These are phyloP conservation scores for Paxillus involutus DNA, from an alignment of 768 basidiomycete species.

Conservation along the genomic window DNA sequence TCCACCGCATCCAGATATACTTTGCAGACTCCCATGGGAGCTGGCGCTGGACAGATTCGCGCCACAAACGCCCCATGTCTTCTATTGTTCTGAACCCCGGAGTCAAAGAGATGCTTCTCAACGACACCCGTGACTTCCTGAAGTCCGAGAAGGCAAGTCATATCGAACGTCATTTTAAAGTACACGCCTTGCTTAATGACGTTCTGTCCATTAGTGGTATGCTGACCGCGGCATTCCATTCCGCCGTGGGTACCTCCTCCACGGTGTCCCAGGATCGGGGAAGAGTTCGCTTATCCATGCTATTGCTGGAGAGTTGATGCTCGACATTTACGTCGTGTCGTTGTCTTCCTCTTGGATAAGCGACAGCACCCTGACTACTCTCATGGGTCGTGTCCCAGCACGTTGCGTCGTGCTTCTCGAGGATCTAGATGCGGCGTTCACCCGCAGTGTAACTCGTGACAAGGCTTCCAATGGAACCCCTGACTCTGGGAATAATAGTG, in stretches of 20 bases:
- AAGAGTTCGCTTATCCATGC: conserved; percentile 87
- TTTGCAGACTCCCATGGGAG: conserved; percentile 86
- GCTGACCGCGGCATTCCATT: conserved; percentile 92
- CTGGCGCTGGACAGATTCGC: conserved; percentile 86
- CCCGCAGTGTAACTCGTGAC: conserved; percentile 69
- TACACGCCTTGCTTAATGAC: not conserved
- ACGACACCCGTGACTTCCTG: conserved; percentile 81
- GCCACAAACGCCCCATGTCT: conserved; percentile 86
- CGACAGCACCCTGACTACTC: conserved; percentile 79
- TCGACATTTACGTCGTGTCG: conserved; percentile 91
- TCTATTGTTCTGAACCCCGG: conserved; percentile 87
- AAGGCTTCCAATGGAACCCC: conserved; percentile 48
- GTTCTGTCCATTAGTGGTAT: conserved; percentile 61
- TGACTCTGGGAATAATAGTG: conserved; percentile 32
- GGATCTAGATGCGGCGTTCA: conserved; percentile 89
- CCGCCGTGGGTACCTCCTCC: conserved; percentile 82
- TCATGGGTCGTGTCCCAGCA: conserved; percentile 86
- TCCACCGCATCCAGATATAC: conserved; percentile 86
- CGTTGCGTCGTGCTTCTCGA: conserved; percentile 86
- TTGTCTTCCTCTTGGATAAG: conserved; percentile 86
- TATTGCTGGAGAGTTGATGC: conserved; percentile 83
- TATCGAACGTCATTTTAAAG: not conserved
- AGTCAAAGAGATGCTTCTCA: conserved; percentile 85
- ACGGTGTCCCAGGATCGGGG: conserved; percentile 83
- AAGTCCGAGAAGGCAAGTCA: conserved; percentile 70